Conservation (phyloP, 1,284 basidiomycete species). For the Austroboletus niveus region DNA sequence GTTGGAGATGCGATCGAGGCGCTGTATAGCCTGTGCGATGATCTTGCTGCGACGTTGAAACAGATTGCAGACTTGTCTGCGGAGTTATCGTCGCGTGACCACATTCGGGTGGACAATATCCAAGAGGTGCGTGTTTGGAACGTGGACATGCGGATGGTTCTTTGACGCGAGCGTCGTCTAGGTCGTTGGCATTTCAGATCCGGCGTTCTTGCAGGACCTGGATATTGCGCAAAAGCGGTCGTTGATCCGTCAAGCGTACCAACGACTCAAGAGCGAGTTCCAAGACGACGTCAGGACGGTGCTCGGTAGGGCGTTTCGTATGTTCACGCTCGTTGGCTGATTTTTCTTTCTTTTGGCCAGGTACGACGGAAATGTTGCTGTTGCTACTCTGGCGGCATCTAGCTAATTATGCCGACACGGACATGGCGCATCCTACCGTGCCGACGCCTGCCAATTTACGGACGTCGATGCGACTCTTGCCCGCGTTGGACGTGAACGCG, state of each 20-base stretch:
- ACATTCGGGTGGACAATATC: conserved; percentile 69
- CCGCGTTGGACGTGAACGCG: conserved; percentile 48
- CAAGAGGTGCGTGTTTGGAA: conserved; percentile 51
- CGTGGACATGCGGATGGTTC: neutral
- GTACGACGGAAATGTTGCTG: conserved; percentile 79
- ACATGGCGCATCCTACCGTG: conserved; percentile 33
- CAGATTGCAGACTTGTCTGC: conserved; percentile 67
- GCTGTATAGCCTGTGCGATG: conserved; percentile 58
- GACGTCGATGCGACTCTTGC: conserved; percentile 53
- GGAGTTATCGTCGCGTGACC: conserved; percentile 69
- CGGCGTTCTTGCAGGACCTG: conserved; percentile 56
- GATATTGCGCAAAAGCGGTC: conserved; percentile 66
- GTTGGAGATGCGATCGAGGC: conserved; percentile 75
- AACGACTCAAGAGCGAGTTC: conserved; percentile 43
- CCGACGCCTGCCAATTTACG: conserved; percentile 30
- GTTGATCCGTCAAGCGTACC: conserved; percentile 60
- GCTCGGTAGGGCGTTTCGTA: conserved; percentile 43
- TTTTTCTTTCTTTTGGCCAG: conserved; percentile 40
- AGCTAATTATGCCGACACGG: conserved; percentile 53
- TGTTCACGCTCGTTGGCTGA: neutral
- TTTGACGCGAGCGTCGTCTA: conserved; percentile 26
- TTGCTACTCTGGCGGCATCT: conserved; percentile 87
- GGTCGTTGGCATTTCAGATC: conserved; percentile 57
- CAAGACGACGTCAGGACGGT: conserved; percentile 51
- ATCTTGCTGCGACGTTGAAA: conserved; percentile 60